phyloP scores from a whole-genome alignment of 2,329 filamentous ascomycete genomes.

The Rhexocercosporidium sp. region DNA sequence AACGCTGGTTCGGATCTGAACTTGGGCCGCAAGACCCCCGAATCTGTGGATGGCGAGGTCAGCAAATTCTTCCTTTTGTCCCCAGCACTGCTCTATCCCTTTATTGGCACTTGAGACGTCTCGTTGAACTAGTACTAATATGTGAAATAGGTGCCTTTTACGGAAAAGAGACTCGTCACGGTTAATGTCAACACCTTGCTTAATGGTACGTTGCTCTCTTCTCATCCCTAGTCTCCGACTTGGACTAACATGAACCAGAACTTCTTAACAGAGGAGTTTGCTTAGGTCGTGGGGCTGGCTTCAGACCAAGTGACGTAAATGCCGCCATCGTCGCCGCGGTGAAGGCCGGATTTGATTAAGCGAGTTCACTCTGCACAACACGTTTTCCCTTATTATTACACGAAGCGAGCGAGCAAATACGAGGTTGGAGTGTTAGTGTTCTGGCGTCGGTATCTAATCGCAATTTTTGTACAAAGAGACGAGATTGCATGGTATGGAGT shows the following conservation, averaged over 20 bases:
- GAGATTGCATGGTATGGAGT: neutral
- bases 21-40: slow-evolving; percentile 2
- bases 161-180: slow-evolving; percentile 34
- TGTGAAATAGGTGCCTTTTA: slow-evolving; percentile 3
- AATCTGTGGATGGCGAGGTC: neutral
- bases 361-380: neutral
- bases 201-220: slow-evolving; percentile 37
- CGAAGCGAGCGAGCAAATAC: neutral
- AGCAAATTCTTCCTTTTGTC: neutral
- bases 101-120: neutral
- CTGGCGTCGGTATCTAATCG: neutral
- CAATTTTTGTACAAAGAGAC: neutral
- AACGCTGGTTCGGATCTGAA: neutral
- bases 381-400: neutral
- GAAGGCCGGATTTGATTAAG: slow-evolving; percentile 18
- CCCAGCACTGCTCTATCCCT: neutral
- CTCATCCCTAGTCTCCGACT: neutral
- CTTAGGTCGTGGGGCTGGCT: slow-evolving; percentile 41
- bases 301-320: slow-evolving; percentile 41
- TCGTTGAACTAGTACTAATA: neutral
- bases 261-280: slow-evolving; percentile 38
- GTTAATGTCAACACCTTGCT: slow-evolving; percentile 41
- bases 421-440: neutral
- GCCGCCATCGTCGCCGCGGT: slow-evolving; percentile 39
- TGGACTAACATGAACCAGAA: slow-evolving; percentile 31